Base-by-base conservation (phyloP, 768 basidiomycete species). In the Amanita thiersii region DNA sequence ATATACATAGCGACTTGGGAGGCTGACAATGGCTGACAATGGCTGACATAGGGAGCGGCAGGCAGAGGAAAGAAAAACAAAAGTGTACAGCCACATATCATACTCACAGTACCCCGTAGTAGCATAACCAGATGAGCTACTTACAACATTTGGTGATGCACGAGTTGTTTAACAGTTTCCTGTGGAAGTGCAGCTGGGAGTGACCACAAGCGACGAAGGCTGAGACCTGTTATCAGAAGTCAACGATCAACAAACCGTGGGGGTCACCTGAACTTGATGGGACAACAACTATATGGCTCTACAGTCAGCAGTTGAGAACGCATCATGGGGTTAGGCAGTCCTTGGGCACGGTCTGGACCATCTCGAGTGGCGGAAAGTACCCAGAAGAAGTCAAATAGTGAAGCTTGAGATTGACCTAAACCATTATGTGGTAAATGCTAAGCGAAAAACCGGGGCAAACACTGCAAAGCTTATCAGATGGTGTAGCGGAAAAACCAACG, bases 321-420 rank as follows among this genome's bases (percentile, higher is more conserved):
- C 18, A 19, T 35, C 40, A 34, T 35, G 42, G 29, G 26, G n/a
- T 7, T n/a, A n/a, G 7, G 26, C n/a, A 28, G 26, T 2, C 31
- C 18, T 14, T 12, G 23, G 30, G 34, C 26, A 43, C n/a, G 25
- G 15, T 37, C 42, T 43, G 33, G 34, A 28, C 33, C 25, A 18
- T 14, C 19, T 5, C 21, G 35, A 35, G 21, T 14, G 40, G 14
- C 15, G 41, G 34, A 24, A 37, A 29, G n/a, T 18, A n/a, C 18
- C 23, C 4, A 25, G 24, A 26, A 36, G 24, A 20, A 7, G 10
- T 42, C 21, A 34, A n/a, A 18, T 36, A 26, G 24, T 8, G 18
- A 29, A 43, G 42, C 9, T 36, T 43, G 35, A 37, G 19, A 37
- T 37, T 43, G 34, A 37, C 42, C 34, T 43, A 43, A 43, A 37